Conservation (phyloP, 2,329 filamentous ascomycete genomes). For the Hypoxylon sp. region DNA sequence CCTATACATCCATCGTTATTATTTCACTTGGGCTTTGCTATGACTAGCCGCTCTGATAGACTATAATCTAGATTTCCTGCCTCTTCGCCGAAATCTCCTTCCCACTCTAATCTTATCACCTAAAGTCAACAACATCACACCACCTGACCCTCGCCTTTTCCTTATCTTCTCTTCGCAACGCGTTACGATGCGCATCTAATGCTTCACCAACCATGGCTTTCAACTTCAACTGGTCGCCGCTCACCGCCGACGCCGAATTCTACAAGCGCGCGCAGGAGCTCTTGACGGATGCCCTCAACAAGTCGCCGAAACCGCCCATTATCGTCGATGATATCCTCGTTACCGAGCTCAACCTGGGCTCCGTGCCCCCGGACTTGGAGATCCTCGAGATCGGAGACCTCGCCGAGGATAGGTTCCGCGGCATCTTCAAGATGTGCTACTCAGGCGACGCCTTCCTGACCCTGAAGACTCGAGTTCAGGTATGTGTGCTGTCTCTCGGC, state of each 20-base stretch:
- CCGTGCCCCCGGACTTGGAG: constrained; percentile 91
- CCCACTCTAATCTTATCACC: constrained; percentile 9
- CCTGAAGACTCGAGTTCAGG: constrained; percentile 92
- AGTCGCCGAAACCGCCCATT: constrained; percentile 96
- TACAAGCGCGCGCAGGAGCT: constrained; percentile 92
- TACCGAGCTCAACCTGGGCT: constrained; percentile 95
- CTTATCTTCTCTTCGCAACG: too few relatives aligned
- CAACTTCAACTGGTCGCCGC: constrained; percentile 99
- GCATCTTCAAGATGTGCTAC: constrained; percentile 99
- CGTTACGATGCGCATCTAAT: constrained; percentile 37
- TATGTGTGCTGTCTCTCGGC: constrained; percentile 56
- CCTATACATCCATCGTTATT: constrained; percentile 28
- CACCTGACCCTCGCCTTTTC: neutral
- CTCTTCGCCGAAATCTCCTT: constrained; percentile 4
- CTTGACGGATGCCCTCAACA: constrained; percentile 94
- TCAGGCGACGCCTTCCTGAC: constrained; percentile 94
- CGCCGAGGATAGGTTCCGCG: constrained; percentile 94
- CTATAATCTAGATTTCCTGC: constrained; percentile 18
- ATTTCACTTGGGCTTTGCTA: too few relatives aligned
- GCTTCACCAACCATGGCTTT: constrained; percentile 83
- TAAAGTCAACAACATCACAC: neutral
- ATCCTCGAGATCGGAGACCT: constrained; percentile 98
- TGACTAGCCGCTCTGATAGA: too few relatives aligned
- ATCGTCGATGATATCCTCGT: constrained; percentile 99
- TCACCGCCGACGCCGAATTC: constrained; percentile 92